phyloP scores from a whole-genome alignment of 2,329 filamentous ascomycete species.

The Exophiala sideris region DNA sequence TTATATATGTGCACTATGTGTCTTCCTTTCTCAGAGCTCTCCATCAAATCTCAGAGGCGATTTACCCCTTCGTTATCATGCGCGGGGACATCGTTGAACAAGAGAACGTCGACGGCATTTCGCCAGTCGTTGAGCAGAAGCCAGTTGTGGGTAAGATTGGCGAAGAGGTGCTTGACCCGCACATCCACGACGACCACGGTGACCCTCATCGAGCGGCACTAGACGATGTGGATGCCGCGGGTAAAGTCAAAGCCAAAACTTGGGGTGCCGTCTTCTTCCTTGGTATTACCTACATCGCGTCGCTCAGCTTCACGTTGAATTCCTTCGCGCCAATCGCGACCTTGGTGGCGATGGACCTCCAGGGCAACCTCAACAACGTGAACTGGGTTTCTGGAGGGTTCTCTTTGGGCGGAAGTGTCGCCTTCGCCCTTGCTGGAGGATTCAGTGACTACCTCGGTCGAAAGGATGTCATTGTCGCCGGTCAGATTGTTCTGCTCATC shows the following conservation, averaged over 20 bases:
- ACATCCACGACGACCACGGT: constrained; percentile 5
- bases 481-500: constrained; percentile 34
- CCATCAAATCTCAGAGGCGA: not conserved
- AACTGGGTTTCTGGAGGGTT: constrained; percentile 4
- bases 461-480: not conserved
- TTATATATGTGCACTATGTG: not conserved
- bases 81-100: not conserved
- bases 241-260: not conserved
- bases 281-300: not conserved
- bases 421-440: not conserved
- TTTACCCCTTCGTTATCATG: not conserved
- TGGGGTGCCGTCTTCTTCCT: constrained; percentile 3
- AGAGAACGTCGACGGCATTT: not conserved
- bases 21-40: not conserved
- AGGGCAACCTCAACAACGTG: not conserved
- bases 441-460: constrained; percentile 4
- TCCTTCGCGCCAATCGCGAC: not conserved
- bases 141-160: not conserved
- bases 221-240: not conserved
- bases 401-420: constrained; percentile 2
- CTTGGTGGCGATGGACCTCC: constrained; percentile 1
- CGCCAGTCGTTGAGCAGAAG: not conserved
- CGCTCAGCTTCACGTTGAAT: constrained; percentile 3
- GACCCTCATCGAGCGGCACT: constrained; percentile 1
- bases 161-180: constrained; percentile 2